phyloP scores from a whole-genome alignment of 495 filamentous ascomycete genomes.

The Podospora comata region DNA sequence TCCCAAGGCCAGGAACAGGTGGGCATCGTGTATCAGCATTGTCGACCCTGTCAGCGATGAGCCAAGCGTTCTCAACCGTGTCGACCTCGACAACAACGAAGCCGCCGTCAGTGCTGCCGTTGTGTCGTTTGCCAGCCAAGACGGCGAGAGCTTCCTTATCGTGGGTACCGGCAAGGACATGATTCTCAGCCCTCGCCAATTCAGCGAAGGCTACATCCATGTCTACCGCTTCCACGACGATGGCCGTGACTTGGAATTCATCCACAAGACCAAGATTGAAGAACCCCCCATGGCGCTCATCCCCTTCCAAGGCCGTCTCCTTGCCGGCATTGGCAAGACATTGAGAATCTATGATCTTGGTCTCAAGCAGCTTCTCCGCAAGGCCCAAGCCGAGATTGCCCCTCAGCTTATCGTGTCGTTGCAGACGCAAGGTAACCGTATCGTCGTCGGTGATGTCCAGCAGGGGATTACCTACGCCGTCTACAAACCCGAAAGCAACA shows the following conservation, averaged over 20 bases:
- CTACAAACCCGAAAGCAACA: constrained; percentile 89
- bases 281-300: constrained; percentile 85
- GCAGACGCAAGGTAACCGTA: constrained; percentile 86
- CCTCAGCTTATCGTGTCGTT: constrained; percentile 81
- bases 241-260: constrained; percentile 83
- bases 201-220: constrained; percentile 78
- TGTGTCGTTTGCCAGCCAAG: constrained; percentile 81
- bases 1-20: constrained; percentile 74
- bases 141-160: constrained; percentile 84
- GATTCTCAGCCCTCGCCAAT: constrained; percentile 68
- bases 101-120: constrained; percentile 82
- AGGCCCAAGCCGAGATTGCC: constrained; percentile 76
- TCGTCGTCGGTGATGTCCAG: constrained; percentile 86
- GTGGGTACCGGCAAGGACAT: constrained; percentile 93
- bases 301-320: constrained; percentile 84
- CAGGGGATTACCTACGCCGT: constrained; percentile 89
- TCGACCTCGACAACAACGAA: constrained; percentile 87
- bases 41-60: constrained; percentile 79
- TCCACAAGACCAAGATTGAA: constrained; percentile 91
- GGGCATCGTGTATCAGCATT: constrained; percentile 92
- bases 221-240: constrained; percentile 88
- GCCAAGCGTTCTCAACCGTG: constrained; percentile 59
- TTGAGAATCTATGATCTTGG: constrained; percentile 89
- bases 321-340: constrained; percentile 77
- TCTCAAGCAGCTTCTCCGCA: constrained; percentile 83